Base-by-base conservation (phyloP, 2,329 filamentous ascomycete genomes). In the Xylogone sp. region DNA sequence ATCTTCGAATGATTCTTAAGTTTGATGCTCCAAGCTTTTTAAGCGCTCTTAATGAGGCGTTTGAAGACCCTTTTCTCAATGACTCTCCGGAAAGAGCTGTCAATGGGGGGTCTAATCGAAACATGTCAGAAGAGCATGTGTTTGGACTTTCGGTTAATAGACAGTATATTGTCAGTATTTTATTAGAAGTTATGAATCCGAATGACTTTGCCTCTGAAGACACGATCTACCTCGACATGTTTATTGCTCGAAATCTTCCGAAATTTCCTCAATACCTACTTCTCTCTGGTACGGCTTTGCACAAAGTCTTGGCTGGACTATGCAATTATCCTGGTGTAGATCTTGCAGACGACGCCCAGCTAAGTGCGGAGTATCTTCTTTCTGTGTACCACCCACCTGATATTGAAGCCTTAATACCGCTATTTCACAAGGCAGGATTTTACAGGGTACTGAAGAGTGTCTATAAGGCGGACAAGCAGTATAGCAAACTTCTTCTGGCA, bases 181-280 rank as follows among this genome's bases (percentile, higher is more conserved):
- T 99, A 52, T 78, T 96, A 10, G 91, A 96, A 66, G 86, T 97
- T 22, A 96, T 99, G 90, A 88, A 85, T 46, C 73, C 83, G 1
- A 75, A 79, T 3, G 83, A 88, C 45, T 97, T 96, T 68, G 81
- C 84, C 1, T 71, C 84, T 0, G 83, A 88, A 54, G 91, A 97
- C 64, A 92, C 88, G 12, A 89, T 99, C 51, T 99, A 96, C 68
- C 80, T 99, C 43, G 91, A 99, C 69, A 99, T 99, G 91, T 99
- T 99, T 65, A 88, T 99, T 65, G 93, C 94, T 18, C 84, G 94
- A 51, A 99, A 96, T 65, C 73, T 99, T 46, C 90, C 95, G 3
- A 99, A 99, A 68, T 99, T 96, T 64, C 91, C 92, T 1, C 93
- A 97, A 66, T 97, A 97, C 63, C 85, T 99, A 47, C 80, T 97